Conservation (phyloP, 192 early-diverging fungal species). For the Coemansia sp. region DNA sequence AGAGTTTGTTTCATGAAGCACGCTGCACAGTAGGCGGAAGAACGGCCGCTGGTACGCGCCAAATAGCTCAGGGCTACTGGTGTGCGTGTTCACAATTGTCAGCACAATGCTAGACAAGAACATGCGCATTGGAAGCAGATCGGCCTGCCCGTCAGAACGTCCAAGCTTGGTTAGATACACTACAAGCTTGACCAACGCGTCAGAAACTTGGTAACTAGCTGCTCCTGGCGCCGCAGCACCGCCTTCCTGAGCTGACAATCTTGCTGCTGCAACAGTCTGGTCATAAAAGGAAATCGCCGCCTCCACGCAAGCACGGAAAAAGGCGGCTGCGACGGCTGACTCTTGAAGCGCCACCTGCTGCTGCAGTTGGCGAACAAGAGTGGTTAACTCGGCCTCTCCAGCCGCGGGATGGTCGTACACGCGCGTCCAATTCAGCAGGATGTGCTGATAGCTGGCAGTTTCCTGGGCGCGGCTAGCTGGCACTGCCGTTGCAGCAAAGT, state of each 20-base stretch:
- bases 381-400: conserved; percentile 40
- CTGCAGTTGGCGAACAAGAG: conserved; percentile 61
- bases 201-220: conserved; percentile 74
- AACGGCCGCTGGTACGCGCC: conserved; percentile 75
- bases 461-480: conserved; percentile 14
- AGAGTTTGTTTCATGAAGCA: conserved; percentile 70
- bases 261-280: conserved; percentile 48
- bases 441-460: conserved; percentile 48
- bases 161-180: conserved; percentile 76
- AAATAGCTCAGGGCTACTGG: conserved; percentile 71
- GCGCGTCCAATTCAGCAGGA: conserved; percentile 49
- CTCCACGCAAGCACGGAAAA: conserved; percentile 88
- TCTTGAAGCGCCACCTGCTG: conserved; percentile 71
- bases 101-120: conserved; percentile 83
- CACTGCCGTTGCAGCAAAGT: too few species aligned
- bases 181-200: conserved; percentile 88
- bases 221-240: conserved; percentile 6
- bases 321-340: conserved; percentile 74
- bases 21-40: conserved; percentile 80
- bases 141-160: conserved; percentile 46
- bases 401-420: conserved; percentile 46
- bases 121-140: conserved; percentile 70
- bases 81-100: conserved; percentile 79
- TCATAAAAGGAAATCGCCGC: conserved; percentile 72
- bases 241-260: conserved; percentile 2